Conservation (phyloP, 306 rosid genomes). For the Cucurbita pepo region DNA sequence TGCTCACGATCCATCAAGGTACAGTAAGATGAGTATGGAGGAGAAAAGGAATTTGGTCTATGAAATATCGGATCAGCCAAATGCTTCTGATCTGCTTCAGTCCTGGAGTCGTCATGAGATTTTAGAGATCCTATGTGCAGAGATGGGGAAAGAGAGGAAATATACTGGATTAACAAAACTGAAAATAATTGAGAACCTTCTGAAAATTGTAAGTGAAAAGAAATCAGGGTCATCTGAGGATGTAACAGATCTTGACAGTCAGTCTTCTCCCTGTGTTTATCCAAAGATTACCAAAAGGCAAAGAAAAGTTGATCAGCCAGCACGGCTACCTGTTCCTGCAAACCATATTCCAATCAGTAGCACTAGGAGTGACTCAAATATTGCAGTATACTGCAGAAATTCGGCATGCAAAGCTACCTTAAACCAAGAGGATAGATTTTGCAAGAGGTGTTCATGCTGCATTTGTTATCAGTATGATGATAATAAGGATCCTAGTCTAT, state of each 20-base stretch:
- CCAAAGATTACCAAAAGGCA: slow-evolving; percentile 69
- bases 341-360: slow-evolving; percentile 21
- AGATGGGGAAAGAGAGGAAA: slow-evolving; percentile 99
- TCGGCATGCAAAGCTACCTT: slow-evolving; percentile 87
- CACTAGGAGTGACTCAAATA: slow-evolving; percentile 21
- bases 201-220: slow-evolving; percentile 84
- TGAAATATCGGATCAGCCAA: slow-evolving; percentile 64
- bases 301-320: slow-evolving; percentile 77
- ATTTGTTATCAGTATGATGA: slow-evolving; percentile 80
- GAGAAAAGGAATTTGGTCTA: slow-evolving; percentile 71
- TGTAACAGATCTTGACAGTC: slow-evolving; percentile 26
- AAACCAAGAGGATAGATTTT: slow-evolving; percentile 44
- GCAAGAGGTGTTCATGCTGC: slow-evolving; percentile 94
- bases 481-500: slow-evolving; percentile 94
- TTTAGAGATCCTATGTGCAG: slow-evolving; percentile 82
- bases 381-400: slow-evolving; percentile 54
- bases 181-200: slow-evolving; percentile 86
- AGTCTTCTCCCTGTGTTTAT: slow-evolving; percentile 32
- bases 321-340: slow-evolving; percentile 35
- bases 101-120: slow-evolving; percentile 96
- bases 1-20: slow-evolving; percentile 40
- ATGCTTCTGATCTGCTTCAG: slow-evolving; percentile 78
- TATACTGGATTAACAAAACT: slow-evolving; percentile 91
- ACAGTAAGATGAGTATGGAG: slow-evolving; percentile 67
- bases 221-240: slow-evolving; percentile 41